Evolutionary conservation across 1,139 yeast genomes (phyloP), one percentile per base, ranked within the genome.

Genomic region (Geotrichum histeridarum): DNA sequence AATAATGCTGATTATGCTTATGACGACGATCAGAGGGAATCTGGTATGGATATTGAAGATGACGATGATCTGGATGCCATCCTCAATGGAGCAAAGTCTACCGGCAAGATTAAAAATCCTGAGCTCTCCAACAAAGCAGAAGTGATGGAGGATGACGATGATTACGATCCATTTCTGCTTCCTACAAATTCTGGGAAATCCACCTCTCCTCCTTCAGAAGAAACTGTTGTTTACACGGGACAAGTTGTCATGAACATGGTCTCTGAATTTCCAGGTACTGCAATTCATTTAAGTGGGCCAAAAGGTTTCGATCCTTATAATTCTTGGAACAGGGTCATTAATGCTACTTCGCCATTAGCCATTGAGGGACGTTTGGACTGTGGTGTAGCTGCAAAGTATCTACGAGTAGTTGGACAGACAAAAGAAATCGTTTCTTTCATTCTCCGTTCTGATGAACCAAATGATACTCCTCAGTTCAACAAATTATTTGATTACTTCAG

Each of bases 301-400:
- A n/a, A 36, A 35, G 56, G 52, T 11, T 62, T 64, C 42, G 60
- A 59, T 31, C 61, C 62, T 2, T 46, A 50, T 11, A 38, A 48
- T n/a, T 37, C 63, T 35, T 67, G 71, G 70, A 57, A 59, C 61
- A 63, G 62, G 58, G 59, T 73, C 59, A 54, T 70, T 67, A 61
- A 72, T 68, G 45, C 70, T 17, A 64, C 64, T 14, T 59, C 65
- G 9, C 70, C 72, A 2, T 72, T 84, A 56, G 73, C 73, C 39
- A 73, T 86, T 45, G 85, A 82, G 59, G 95, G 95, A 1, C 73
- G 88, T 54, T 72, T 86, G 50, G 83, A 80, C 63, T 68, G 75
- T 8, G 55, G 61, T 2, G 73, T 70, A 48, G 93, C 90, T 0
- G 82, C 79, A 53, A 71, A 72, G 7, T 87, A 87, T 64, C 70